A percentile compares a stretch with the other conserved stretches of the same genome.
Conservation (phyloP, 2,329 filamentous ascomycete species). For the Hymenotorrendiella dingleyae region DNA sequence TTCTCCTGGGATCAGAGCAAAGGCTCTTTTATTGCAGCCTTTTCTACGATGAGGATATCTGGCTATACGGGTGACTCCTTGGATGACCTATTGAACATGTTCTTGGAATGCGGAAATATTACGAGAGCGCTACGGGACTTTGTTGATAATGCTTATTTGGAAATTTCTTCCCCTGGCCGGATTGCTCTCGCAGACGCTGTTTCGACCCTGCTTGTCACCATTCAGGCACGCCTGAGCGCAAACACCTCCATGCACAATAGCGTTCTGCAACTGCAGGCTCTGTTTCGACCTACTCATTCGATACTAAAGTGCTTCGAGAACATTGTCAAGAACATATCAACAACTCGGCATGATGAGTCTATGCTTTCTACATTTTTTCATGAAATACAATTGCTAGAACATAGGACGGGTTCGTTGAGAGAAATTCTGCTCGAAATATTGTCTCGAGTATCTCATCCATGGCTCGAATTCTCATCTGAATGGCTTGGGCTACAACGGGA, state of each 20-base stretch:
- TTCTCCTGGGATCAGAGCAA: slow-evolving; percentile 55
- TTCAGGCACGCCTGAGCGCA: slow-evolving; percentile 27
- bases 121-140: slow-evolving; percentile 27
- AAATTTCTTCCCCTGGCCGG: slow-evolving; percentile 23
- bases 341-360: slow-evolving; percentile 48
- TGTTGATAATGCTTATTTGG: slow-evolving; percentile 26
- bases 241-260: slow-evolving; percentile 22
- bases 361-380: slow-evolving; percentile 57
- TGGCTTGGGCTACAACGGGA: slow-evolving; percentile 69
- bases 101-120: slow-evolving; percentile 32
- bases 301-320: slow-evolving; percentile 29
- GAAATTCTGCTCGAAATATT: slow-evolving; percentile 63
- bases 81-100: slow-evolving; percentile 35
- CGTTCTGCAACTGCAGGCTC: slow-evolving; percentile 28
- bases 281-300: slow-evolving; percentile 28
- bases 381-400: slow-evolving; percentile 57
- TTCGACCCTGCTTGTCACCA: slow-evolving; percentile 31
- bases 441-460: slow-evolving; percentile 55
- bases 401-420: slow-evolving; percentile 55
- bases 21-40: slow-evolving; percentile 44
- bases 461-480: slow-evolving; percentile 60
- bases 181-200: slow-evolving; percentile 33
- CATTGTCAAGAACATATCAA: slow-evolving; percentile 23
- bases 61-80: slow-evolving; percentile 45
- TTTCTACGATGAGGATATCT: slow-evolving; percentile 45